Conservation (phyloP, 2,329 filamentous ascomycete genomes). For the Bipolaris bicolor region DNA sequence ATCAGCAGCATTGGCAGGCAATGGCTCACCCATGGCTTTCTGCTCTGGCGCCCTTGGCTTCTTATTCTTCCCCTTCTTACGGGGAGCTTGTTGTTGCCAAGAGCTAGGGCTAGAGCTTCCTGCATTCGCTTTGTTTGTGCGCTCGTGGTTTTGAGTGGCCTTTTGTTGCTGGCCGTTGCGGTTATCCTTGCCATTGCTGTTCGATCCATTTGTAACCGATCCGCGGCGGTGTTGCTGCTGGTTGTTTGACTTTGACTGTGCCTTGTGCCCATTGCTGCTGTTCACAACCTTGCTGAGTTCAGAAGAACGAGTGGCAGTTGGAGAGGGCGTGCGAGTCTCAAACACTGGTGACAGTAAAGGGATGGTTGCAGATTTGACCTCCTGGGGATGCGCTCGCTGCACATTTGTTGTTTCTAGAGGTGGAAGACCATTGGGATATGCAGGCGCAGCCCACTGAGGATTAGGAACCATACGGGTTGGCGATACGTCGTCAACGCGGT, state of each 20-base stretch:
- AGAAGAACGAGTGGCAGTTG: slow-evolving; percentile 60
- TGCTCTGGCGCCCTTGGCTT: slow-evolving; percentile 37
- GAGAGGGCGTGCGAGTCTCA: slow-evolving; percentile 74
- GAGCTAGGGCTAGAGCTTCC: slow-evolving; percentile 17
- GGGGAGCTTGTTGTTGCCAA: slow-evolving; percentile 30
- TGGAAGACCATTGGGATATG: slow-evolving; percentile 40
- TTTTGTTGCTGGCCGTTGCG: slow-evolving; percentile 35
- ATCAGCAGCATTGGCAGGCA: slow-evolving; percentile 53
- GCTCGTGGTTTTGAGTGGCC: slow-evolving; percentile 30
- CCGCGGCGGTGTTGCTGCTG: slow-evolving; percentile 37
- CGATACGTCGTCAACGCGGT: slow-evolving; percentile 36
- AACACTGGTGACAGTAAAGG: slow-evolving; percentile 73
- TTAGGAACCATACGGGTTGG: slow-evolving; percentile 37
- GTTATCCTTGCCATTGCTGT: slow-evolving; percentile 31
- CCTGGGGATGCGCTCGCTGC: slow-evolving; percentile 46
- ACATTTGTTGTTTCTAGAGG: slow-evolving; percentile 54
- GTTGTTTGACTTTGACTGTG: slow-evolving; percentile 36
- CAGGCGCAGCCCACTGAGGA: slow-evolving; percentile 39
- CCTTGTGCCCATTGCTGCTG: slow-evolving; percentile 36
- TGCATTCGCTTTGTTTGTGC: slow-evolving; percentile 28
- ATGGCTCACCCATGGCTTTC: slow-evolving; percentile 48
- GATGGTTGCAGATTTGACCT: slow-evolving; percentile 48
- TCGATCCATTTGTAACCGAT: slow-evolving; percentile 32
- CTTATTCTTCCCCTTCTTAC: slow-evolving; percentile 37
- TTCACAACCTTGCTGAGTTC: slow-evolving; percentile 39